Evolutionary conservation across 2,329 filamentous ascomycete species (phyloP).

Genomic region (Stenocarpella maydis): DNA sequence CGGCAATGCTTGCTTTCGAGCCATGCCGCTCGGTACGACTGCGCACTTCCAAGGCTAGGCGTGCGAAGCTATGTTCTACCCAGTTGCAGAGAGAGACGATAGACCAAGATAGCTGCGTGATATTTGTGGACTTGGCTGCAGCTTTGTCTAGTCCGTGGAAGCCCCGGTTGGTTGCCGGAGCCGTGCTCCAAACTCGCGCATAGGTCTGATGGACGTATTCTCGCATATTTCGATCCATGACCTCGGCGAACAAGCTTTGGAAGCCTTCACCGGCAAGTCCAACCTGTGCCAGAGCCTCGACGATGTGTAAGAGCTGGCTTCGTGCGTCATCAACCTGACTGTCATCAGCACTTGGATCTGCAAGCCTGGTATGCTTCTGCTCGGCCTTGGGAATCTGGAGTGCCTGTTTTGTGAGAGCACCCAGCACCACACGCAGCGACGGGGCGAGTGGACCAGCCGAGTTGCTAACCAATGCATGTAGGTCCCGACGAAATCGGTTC

Average conservation of each 20-base stretch:
- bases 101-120: conserved; percentile 59
- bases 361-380: neutral
- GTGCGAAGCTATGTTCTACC: conserved; percentile 73
- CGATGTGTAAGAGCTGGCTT: conserved; percentile 61
- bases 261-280: conserved; percentile 75
- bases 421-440: conserved; percentile 64
- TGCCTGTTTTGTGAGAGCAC: conserved; percentile 59
- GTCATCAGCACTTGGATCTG: neutral
- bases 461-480: conserved; percentile 72
- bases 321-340: conserved; percentile 49
- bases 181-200: conserved; percentile 66
- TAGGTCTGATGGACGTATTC: conserved; percentile 69
- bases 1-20: conserved; percentile 43
- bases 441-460: conserved; percentile 64
- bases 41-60: conserved; percentile 70
- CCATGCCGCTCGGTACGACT: conserved; percentile 50
- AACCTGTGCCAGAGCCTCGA: conserved; percentile 68
- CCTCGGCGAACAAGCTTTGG: conserved; percentile 75
- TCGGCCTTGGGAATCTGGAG: conserved; percentile 47
- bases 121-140: conserved; percentile 38
- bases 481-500: conserved; percentile 62
- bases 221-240: conserved; percentile 72
- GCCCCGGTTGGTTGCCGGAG: conserved; percentile 37
- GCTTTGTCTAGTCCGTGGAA: conserved; percentile 30
- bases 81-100: conserved; percentile 69